These are phyloP conservation scores for Hemisphaericaspora xylanilytica DNA, from an alignment of 1,139 yeast genomes.

Conservation along the genomic window DNA sequence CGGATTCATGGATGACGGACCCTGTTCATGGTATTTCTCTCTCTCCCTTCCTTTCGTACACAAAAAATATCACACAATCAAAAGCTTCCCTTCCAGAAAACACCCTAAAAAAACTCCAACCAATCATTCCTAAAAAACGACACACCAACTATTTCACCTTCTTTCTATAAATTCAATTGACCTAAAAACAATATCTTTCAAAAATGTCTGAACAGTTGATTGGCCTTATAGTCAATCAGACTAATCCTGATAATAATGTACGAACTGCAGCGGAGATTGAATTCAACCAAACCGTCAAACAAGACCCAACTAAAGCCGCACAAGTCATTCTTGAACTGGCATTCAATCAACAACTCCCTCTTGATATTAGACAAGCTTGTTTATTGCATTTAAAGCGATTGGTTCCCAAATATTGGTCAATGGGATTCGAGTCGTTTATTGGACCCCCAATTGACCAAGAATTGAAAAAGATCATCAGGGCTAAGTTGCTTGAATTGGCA, in stretches of 20 bases:
- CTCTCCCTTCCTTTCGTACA: no score
- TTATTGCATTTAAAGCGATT: conserved; percentile 66
- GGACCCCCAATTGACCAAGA: conserved; percentile 65
- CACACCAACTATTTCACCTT: neutral
- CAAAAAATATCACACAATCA: no score
- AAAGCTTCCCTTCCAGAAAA: no score
- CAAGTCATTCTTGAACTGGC: conserved; percentile 29
- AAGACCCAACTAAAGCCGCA: conserved; percentile 33
- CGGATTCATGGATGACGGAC: no score
- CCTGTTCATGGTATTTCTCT: no score
- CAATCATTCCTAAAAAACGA: neutral
- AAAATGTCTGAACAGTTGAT: conserved; percentile 12
- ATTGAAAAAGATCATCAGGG: conserved; percentile 50
- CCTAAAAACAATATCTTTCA: neutral
- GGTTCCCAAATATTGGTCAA: conserved; percentile 78
- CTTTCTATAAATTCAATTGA: neutral
- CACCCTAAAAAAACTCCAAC: no score
- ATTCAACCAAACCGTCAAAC: conserved; percentile 25
- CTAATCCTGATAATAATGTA: conserved; percentile 34
- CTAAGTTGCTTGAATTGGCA: conserved; percentile 51
- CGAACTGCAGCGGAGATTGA: conserved; percentile 37
- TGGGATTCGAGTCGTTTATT: conserved; percentile 72
- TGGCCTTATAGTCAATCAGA: conserved; percentile 31
- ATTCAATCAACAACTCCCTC: conserved; percentile 20
- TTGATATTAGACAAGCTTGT: conserved; percentile 59